These are phyloP conservation scores for Venturia pyrina DNA, from an alignment of 2,329 filamentous ascomycete genomes.

Conservation along the genomic window DNA sequence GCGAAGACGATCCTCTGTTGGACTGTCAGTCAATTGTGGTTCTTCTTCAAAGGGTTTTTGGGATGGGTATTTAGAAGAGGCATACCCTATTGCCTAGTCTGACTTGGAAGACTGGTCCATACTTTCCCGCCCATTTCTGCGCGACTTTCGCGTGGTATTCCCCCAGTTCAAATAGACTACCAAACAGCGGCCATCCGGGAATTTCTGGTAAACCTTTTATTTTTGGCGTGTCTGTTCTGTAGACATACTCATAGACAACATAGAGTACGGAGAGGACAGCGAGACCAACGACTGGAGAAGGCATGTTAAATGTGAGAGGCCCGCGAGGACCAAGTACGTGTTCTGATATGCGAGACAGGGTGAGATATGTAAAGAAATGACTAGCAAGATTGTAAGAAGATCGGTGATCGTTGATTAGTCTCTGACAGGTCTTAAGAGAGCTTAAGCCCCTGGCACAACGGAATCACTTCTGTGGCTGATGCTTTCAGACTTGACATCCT, in stretches of 20 bases:
- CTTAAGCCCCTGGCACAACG: background rate
- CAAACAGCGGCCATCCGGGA: conserved; percentile 41
- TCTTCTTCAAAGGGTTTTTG: background rate
- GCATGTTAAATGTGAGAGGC: background rate
- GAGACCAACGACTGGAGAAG: conserved; percentile 8
- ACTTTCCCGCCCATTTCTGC: conserved; percentile 38
- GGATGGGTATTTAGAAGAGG: conserved; percentile 14
- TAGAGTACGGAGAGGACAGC: conserved; percentile 6
- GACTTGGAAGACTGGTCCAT: conserved; percentile 42
- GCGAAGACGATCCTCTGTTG: conserved; percentile 60
- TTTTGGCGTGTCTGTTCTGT: conserved; percentile 37
- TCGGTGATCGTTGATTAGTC: background rate
- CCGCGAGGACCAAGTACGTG: background rate
- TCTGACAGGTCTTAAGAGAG: background rate
- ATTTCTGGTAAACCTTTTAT: conserved; percentile 43
- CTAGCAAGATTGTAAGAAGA: background rate
- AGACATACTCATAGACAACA: conserved; percentile 1
- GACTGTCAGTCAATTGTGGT: background rate
- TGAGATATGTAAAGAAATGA: background rate
- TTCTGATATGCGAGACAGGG: too few relatives aligned
- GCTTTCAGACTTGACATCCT: background rate
- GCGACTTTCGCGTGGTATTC: conserved; percentile 44
- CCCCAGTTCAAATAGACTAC: conserved; percentile 42
- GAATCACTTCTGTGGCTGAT: background rate
- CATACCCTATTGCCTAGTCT: conserved; percentile 42